Base-by-base conservation (phyloP, 2,329 filamentous ascomycete genomes). In the Cladobotryum mycophilum region DNA sequence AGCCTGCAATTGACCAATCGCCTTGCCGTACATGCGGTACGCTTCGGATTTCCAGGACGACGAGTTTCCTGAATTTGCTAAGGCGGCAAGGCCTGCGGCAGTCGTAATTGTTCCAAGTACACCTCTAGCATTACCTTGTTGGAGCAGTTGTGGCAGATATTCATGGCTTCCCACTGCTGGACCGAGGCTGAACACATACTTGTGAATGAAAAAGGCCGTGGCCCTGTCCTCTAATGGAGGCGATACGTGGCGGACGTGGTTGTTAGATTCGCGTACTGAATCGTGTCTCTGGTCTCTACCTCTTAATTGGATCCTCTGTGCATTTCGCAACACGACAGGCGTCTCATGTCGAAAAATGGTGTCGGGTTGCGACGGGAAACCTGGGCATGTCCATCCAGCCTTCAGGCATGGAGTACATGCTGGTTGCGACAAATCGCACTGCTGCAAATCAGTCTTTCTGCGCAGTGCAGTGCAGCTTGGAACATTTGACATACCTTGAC, bases 381-480 rank as follows among this genome's bases (percentile, higher is more conserved):
- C 58, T n/a, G 58, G 58, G 12, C 58, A 60, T 1, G 13, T 22
- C 56, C 56, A 60, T 4, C 58, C 56, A 12, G 56, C 42, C 1
- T 45, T 53, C 14, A 14, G 45, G 44, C 58, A 60, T 18, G 53
- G 53, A 7, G 53, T 55, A 18, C 58, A 60, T 41, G 53, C 30
- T 1, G 58, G 58, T 3, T 38, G 44, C n/a, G 22, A 25, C 22
- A 25, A 25, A 25, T 25, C 22, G 22, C 22, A 25, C 22, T 25
- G 22, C 22, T 25, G 22, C 22, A 25, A 25, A 25, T 25, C 22
- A 25, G 22, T 25, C 22, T 44, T 11, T 15, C 43, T 13, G 17
- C 58, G 9, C 58, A 60, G 58, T 60, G 38, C 15, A 12, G 33
- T 48, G 2, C 37, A 34, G 15, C 12, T 48, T 48, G 41, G 38